Evolutionary conservation across 495 filamentous ascomycete genomes (phyloP), one percentile per base, ranked within the genome.

Genomic region (Opeltia flavorubescens): DNA sequence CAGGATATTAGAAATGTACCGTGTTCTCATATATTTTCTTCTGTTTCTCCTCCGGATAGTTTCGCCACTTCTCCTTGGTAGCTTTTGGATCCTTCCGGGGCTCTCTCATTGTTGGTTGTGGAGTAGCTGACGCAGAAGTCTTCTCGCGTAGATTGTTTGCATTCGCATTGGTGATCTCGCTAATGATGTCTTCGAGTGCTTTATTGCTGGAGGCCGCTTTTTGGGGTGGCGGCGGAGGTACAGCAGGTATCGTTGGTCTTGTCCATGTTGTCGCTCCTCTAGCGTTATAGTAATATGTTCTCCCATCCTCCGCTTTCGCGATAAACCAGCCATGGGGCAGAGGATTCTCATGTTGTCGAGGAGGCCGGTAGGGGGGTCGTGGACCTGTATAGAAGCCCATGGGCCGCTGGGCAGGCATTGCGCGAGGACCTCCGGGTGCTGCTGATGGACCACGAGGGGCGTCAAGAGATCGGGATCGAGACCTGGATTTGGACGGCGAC

Each of bases 11-110:
- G n/a, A n/a, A 47, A 60, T 81, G 58, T 69, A 91, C 86, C 15
- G 88, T 89, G 57, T 86, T 87, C 60, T 94, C 87, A 53, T 94
- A 95, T 3, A 93, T 68, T 64, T 86, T 93, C 74, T 85, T 89
- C 61, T 87, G 81, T 62, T 94, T 94, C 45, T 94, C 86, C 50
- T 84, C 66, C 15, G 79, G 69, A 46, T 81, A 74, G 55, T 72
- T 79, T 52, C 77, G 74, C 89, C 89, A 96, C 61, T 84, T 89
- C 47, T 91, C 85, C 29, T 60, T 62, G 6, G 65, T 64, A 48
- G 77, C 75, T 58, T 80, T 83, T 43, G 74, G 74, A 46, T 81
- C 76, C 35, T 78, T 75, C 4, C 70, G 70, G 8, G 67, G 63
- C 11, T 75, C 74, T 21, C 67, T 72, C 4, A 52, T 52, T 2